These are phyloP conservation scores for Ustilago lituana DNA, from an alignment of 1,284 basidiomycete genomes.

Conservation along the genomic window DNA sequence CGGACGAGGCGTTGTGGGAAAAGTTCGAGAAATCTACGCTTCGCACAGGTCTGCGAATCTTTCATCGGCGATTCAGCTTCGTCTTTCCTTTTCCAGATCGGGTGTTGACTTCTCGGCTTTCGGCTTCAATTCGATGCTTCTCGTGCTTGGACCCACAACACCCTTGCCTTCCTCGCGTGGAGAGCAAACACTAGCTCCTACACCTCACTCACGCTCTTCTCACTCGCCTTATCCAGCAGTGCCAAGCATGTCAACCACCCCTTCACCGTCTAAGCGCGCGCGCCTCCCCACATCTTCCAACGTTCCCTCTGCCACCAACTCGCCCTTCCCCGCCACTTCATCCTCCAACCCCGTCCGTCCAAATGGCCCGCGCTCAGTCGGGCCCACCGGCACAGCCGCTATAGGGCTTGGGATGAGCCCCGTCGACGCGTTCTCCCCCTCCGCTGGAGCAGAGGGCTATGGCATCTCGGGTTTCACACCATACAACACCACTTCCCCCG, in stretches of 20 bases:
- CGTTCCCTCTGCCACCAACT: slow-evolving; percentile 20
- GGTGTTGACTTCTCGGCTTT: neutral
- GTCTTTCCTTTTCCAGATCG: neutral
- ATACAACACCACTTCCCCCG: slow-evolving; percentile 37
- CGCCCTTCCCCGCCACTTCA: slow-evolving; percentile 13
- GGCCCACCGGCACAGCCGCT: slow-evolving; percentile 15
- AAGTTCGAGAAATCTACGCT: slow-evolving; percentile 29
- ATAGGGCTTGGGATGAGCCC: slow-evolving; percentile 26
- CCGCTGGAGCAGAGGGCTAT: slow-evolving; percentile 2
- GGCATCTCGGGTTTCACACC: slow-evolving; percentile 21
- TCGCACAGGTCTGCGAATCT: slow-evolving; percentile 10
- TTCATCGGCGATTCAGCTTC: slow-evolving; percentile 30
- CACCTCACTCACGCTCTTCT: neutral
- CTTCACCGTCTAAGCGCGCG: slow-evolving; percentile 36
- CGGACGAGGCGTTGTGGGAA: slow-evolving; percentile 6
- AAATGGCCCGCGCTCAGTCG: slow-evolving; percentile 25
- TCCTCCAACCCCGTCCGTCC: neutral
- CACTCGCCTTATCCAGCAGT: neutral
- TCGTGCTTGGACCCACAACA: slow-evolving; percentile 17
- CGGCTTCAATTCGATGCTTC: neutral
- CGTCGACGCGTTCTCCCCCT: slow-evolving; percentile 25
- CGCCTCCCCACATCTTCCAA: slow-evolving; percentile 21
- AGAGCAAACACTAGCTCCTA: neutral
- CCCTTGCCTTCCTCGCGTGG: neutral
- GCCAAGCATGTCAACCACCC: slow-evolving; percentile 28